Conservation (phyloP, 352 stramenopile species). For the Globisporangium mamillatum region DNA sequence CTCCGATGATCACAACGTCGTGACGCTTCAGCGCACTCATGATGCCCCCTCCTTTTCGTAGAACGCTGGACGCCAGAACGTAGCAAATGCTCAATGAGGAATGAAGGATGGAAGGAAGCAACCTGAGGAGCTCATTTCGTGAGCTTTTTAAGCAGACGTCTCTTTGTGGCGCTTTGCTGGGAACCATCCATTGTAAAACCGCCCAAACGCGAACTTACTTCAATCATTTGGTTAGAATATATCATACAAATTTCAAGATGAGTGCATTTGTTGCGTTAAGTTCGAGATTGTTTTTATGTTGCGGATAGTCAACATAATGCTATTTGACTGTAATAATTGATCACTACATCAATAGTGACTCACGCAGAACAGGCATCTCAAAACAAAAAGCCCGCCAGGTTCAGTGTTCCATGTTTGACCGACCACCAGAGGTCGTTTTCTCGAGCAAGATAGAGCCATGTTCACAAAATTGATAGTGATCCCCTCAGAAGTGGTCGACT, state of each 20-base stretch:
- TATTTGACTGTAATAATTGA: not conserved
- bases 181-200: constrained; percentile 4
- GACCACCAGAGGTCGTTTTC: not conserved
- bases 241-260: not conserved
- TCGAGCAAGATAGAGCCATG: no score
- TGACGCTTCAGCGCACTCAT: constrained; percentile 29
- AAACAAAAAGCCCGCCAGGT: not conserved
- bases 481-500: no score
- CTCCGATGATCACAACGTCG: constrained; percentile 72
- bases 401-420: not conserved
- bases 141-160: not conserved
- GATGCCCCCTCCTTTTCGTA: not conserved
- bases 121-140: not conserved
- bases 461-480: no score
- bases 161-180: constrained; percentile 3
- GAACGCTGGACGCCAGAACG: not conserved
- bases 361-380: not conserved
- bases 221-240: not conserved
- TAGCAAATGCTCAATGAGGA: constrained; percentile 8
- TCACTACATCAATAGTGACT: not conserved
- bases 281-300: not conserved
- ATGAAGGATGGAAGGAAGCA: not conserved
- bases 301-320: not conserved
- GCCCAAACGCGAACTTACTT: not conserved
- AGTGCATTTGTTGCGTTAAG: not conserved